A percentile compares a stretch with the other conserved stretches of the same genome.
phyloP scores from a whole-genome alignment of 805 yeast genomes.

The Saccharomycopsis selenospora region DNA sequence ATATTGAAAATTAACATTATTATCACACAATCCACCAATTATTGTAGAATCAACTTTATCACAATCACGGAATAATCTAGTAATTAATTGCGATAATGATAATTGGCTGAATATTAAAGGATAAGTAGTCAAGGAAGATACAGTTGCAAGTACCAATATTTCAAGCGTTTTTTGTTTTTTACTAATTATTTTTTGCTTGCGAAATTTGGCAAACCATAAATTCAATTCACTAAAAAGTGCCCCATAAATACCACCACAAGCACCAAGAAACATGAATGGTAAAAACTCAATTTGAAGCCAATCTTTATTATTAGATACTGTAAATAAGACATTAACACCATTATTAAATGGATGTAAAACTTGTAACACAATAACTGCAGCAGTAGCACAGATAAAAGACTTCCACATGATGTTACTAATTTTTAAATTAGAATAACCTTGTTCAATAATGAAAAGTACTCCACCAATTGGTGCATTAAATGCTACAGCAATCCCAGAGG shows the following conservation, averaged over 20 bases:
- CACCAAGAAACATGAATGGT: constrained; percentile 68
- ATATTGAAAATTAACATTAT: constrained; percentile 19
- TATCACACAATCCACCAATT: constrained; percentile 27
- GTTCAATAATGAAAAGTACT: constrained; percentile 69
- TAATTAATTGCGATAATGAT: constrained; percentile 49
- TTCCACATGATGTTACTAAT: constrained; percentile 72
- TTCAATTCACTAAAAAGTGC: constrained; percentile 44
- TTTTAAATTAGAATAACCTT: constrained; percentile 54
- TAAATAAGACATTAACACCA: constrained; percentile 49
- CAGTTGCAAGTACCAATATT: constrained; percentile 38
- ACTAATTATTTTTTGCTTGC: constrained; percentile 22
- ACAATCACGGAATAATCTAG: constrained; percentile 68
- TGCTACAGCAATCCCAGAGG: constrained; percentile 80
- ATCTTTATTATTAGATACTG: constrained; percentile 59
- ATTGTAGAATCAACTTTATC: constrained; percentile 22
- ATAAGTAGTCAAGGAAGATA: constrained; percentile 50
- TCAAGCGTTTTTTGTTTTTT: constrained; percentile 35
- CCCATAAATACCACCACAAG: constrained; percentile 64
- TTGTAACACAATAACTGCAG: constrained; percentile 57
- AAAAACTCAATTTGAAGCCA: constrained; percentile 68
- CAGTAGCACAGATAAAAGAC: constrained; percentile 71
- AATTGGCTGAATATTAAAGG: constrained; percentile 47
- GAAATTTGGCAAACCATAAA: constrained; percentile 33
- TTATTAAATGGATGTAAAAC: constrained; percentile 37
- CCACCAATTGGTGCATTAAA: constrained; percentile 88